Evolutionary conservation across 176 grass and related monocot genomes (phyloP), one percentile per base, ranked within the genome.

Genomic region (Saccharum spontaneum): DNA sequence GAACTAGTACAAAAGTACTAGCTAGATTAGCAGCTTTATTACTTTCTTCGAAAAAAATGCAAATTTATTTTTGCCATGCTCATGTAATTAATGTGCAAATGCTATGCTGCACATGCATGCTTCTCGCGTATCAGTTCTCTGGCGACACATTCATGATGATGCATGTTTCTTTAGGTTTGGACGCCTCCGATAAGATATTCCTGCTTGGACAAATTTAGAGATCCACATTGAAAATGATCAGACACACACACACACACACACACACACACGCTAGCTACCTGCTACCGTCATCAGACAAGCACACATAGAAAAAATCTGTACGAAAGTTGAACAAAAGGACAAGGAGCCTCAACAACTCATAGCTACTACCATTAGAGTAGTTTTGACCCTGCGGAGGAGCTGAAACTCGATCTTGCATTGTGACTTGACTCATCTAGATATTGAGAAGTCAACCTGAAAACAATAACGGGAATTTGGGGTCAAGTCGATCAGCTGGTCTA

Each of bases 381-480:
- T 64, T 64, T 64, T 69, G 85, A 39, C 52, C 38, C 12, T 69
- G 38, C 24, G 61, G 48, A 77, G 15, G 40, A 83, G 37, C 41
- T 22, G 50, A 68, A 80, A 49, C 22, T 10, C 55, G 8, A 60
- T 59, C 22, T 60, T 60, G 22, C 55, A 60, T 60, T 62, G 77
- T 30, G 72, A 70, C 74, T 66, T 73, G 78, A 89, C 73, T 67
- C 63, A 48, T 52, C 45, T 57, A 43, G 45, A 16, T 48, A 49
- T 75, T 79, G 16, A 80, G 69, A 66, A 77, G 34, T 40, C 43
- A 72, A 33, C 79, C 66, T 80, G 20, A 44, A 85, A 77, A 85
- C 22, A 69, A 59, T 69, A 75, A 80, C 14, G 31, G 24, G 40
- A 46, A 55, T 40, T 74, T 31, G 57, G 77, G 55, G 85, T 87